Conservation (phyloP, 2,329 filamentous ascomycete genomes). For the Colletotrichum eleusines region DNA sequence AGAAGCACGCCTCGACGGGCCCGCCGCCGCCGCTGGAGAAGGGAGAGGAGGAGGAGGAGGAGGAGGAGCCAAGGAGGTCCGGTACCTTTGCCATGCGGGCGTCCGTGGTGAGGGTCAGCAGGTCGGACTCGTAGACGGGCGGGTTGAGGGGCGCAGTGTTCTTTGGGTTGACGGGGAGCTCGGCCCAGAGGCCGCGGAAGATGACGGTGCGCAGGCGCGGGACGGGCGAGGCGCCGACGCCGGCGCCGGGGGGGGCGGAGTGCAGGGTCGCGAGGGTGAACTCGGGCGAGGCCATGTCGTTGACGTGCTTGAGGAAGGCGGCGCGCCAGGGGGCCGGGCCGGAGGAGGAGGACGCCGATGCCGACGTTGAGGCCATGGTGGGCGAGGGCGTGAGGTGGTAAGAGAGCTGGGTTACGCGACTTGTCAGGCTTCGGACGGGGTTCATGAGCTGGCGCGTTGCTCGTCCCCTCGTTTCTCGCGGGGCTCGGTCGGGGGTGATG, state of each 20-base stretch:
- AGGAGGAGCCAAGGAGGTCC: constrained; percentile 69
- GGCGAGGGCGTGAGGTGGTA: constrained; percentile 8
- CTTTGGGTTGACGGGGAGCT: constrained; percentile 77
- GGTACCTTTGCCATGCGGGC: constrained; percentile 85
- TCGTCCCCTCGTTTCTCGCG: background rate
- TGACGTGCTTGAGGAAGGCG: constrained; percentile 64
- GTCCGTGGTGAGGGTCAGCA: constrained; percentile 89
- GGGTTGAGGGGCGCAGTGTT: constrained; percentile 82
- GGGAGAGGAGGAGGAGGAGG: background rate
- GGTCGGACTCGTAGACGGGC: constrained; percentile 76
- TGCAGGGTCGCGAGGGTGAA: constrained; percentile 67
- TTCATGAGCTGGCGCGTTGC: constrained; percentile 8
- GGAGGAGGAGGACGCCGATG: constrained; percentile 28
- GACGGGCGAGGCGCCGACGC: constrained; percentile 36
- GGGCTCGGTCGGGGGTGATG: too few species aligned
- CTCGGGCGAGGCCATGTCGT: constrained; percentile 59
- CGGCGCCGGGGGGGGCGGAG: constrained; percentile 36
- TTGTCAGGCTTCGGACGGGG: constrained; percentile 24
- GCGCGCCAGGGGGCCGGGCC: constrained; percentile 65
- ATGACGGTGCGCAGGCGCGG: constrained; percentile 81
- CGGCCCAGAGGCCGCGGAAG: constrained; percentile 86
- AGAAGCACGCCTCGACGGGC: constrained; percentile 86
- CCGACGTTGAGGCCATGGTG: constrained; percentile 45
- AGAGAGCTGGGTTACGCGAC: constrained; percentile 27
- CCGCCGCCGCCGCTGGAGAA: constrained; percentile 73